These are phyloP conservation scores for Cnidoscolus chayamansa DNA, from an alignment of 441 rosid genomes.

Conservation along the genomic window DNA sequence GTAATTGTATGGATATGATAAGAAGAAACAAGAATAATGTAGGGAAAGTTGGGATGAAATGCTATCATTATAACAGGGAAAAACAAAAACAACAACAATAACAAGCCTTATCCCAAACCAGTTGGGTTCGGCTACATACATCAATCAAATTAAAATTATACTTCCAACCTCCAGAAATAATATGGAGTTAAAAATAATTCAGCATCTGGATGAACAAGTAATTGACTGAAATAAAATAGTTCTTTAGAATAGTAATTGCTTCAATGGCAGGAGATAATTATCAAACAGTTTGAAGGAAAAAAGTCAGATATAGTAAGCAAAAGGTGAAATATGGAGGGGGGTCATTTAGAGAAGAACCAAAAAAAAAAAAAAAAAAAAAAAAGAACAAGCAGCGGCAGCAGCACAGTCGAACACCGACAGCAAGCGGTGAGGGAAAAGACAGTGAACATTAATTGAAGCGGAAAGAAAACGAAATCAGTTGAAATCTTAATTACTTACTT, in stretches of 20 bases:
- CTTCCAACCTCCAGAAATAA: too few relatives aligned
- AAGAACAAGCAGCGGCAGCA: background rate
- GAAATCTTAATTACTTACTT: too few relatives aligned
- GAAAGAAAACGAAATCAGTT: too few relatives aligned
- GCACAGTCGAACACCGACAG: constrained; percentile 6
- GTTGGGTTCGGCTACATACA: background rate
- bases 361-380: background rate
- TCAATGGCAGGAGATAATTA: background rate
- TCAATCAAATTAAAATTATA: background rate
- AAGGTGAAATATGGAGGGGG: too few relatives aligned
- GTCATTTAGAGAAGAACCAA: too few relatives aligned
- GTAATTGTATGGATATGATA: background rate
- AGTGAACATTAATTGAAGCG: background rate
- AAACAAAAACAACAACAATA: background rate
- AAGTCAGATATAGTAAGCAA: constrained; percentile 16
- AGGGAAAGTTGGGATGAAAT: too few relatives aligned
- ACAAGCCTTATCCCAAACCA: too few relatives aligned
- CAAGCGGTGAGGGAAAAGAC: background rate
- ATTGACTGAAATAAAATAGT: background rate
- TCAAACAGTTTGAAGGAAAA: background rate
- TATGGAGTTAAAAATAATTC: too few relatives aligned
- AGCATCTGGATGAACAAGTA: background rate
- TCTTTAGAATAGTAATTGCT: background rate
- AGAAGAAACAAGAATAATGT: too few relatives aligned
- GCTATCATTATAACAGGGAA: background rate